A percentile compares a stretch with the other conserved stretches of the same genome.
Evolutionary conservation across 495 filamentous ascomycete species (phyloP).

Genomic region (Apiosordaria backusii): DNA sequence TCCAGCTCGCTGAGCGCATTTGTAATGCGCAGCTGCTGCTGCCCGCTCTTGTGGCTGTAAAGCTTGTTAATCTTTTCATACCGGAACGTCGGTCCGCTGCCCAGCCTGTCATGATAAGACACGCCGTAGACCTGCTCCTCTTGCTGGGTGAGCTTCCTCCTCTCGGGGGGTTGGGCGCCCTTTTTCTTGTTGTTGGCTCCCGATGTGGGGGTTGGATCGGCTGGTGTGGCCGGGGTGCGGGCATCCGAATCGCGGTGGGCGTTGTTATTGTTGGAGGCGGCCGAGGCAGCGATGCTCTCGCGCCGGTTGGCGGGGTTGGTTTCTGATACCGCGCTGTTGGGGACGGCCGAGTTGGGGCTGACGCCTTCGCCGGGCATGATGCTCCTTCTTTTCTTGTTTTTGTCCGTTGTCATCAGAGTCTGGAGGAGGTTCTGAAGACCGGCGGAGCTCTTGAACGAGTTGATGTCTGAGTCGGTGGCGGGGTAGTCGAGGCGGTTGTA

Average conservation of each 20-base stretch:
- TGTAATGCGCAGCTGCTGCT: slow-evolving; percentile 76
- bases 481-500: slow-evolving; percentile 81
- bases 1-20: slow-evolving; percentile 74
- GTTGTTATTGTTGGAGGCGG: slow-evolving; percentile 30
- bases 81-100: slow-evolving; percentile 69
- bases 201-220: slow-evolving; percentile 28
- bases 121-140: slow-evolving; percentile 81
- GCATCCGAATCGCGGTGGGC: slow-evolving; percentile 53
- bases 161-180: slow-evolving; percentile 42
- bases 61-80: slow-evolving; percentile 80
- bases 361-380: slow-evolving; percentile 50
- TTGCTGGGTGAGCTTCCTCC: slow-evolving; percentile 65
- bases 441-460: slow-evolving; percentile 72
- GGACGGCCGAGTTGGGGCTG: slow-evolving; percentile 35
- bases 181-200: slow-evolving; percentile 55
- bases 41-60: slow-evolving; percentile 74
- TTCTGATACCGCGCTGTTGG: slow-evolving; percentile 35
- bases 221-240: slow-evolving; percentile 37
- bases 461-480: slow-evolving; percentile 61
- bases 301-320: slow-evolving; percentile 36
- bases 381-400: slow-evolving; percentile 72
- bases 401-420: slow-evolving; percentile 73
- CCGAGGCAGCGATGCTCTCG: slow-evolving; percentile 47
- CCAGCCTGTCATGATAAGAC: slow-evolving; percentile 78
- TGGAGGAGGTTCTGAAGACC: slow-evolving; percentile 76